Evolutionary conservation across 495 filamentous ascomycete genomes (phyloP).

Genomic region (Podospora pseudoanserina): DNA sequence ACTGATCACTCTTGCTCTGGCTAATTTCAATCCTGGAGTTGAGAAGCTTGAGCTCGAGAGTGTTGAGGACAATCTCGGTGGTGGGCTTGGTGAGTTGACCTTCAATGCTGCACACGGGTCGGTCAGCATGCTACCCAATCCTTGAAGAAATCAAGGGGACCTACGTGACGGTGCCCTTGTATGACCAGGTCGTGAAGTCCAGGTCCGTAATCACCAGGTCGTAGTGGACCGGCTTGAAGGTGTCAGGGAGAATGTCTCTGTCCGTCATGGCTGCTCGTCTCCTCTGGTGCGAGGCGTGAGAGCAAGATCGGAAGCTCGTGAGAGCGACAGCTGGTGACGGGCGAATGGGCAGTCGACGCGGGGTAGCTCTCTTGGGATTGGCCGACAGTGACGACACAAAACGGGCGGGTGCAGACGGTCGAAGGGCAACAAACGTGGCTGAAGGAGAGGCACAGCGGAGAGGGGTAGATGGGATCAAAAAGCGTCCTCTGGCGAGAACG

Average conservation of each 20-base stretch:
- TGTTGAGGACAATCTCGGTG: constrained; percentile 72
- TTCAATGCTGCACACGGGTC: constrained; percentile 36
- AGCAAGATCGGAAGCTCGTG: constrained; percentile 10
- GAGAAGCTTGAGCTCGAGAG: constrained; percentile 59
- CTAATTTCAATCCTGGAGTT: constrained; percentile 47
- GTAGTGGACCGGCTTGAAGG: constrained; percentile 83
- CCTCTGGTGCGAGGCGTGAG: constrained; percentile 21
- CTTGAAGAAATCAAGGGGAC: not conserved
- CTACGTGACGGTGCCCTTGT: constrained; percentile 74
- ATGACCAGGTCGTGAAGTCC: constrained; percentile 72
- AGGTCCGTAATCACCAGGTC: constrained; percentile 75
- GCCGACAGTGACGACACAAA: not conserved
- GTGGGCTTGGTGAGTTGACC: constrained; percentile 58
- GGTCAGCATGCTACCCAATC: not conserved
- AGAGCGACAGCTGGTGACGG: constrained; percentile 8
- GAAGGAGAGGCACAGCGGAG: not conserved
- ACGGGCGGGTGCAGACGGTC: not conserved
- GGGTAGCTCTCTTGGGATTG: constrained; percentile 1
- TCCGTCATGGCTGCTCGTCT: constrained; percentile 43
- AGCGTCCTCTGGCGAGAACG: constrained; percentile 15
- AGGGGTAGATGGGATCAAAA: constrained; percentile 5
- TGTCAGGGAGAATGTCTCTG: constrained; percentile 53
- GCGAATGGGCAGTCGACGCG: constrained; percentile 16
- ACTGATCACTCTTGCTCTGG: constrained; percentile 45
- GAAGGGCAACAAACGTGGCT: not conserved